Evolutionary conservation across 257 asterid genomes (phyloP).

Genomic region (Fraxinus excelsior): DNA sequence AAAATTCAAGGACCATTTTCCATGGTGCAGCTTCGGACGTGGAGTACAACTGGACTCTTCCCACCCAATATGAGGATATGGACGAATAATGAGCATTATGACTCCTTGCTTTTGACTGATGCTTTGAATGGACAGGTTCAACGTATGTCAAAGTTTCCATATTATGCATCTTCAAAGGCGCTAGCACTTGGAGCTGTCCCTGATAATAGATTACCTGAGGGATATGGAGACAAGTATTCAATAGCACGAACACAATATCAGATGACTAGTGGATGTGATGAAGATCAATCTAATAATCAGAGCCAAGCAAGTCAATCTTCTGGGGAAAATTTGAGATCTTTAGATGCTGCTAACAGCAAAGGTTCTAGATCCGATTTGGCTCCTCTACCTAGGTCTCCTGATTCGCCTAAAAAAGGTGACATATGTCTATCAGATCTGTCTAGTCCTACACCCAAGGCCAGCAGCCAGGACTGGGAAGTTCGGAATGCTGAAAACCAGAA

Average conservation of each 20-base stretch:
- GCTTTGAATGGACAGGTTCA: conserved; percentile 42
- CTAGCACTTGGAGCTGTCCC: conserved; percentile 17
- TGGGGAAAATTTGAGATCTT: conserved; percentile 40
- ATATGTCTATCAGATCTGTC: conserved; percentile 28
- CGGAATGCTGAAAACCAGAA: conserved; percentile 29
- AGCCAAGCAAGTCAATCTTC: conserved; percentile 35
- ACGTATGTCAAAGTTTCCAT: conserved; percentile 38
- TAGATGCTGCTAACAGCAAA: conserved; percentile 22
- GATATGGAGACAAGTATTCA: conserved; percentile 12
- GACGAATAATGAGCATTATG: no score
- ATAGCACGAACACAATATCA: neutral
- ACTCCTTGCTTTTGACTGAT: no score
- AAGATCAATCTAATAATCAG: conserved; percentile 28
- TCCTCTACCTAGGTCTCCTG: conserved; percentile 26
- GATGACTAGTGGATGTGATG: conserved; percentile 27
- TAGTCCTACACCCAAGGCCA: conserved; percentile 33
- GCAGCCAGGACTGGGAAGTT: conserved; percentile 3
- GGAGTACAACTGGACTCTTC: no score
- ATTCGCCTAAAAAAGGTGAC: conserved; percentile 26
- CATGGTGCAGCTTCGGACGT: no score
- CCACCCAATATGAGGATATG: no score
- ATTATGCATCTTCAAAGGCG: conserved; percentile 35
- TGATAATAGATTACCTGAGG: neutral
- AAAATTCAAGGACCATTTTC: no score
- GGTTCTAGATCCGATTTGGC: conserved; percentile 30